Percentiles rank a stretch among this genome's conserved stretches.
Evolutionary conservation across 164 flowering plant species (phyloP).

Genomic region (Vitis rupestris): DNA sequence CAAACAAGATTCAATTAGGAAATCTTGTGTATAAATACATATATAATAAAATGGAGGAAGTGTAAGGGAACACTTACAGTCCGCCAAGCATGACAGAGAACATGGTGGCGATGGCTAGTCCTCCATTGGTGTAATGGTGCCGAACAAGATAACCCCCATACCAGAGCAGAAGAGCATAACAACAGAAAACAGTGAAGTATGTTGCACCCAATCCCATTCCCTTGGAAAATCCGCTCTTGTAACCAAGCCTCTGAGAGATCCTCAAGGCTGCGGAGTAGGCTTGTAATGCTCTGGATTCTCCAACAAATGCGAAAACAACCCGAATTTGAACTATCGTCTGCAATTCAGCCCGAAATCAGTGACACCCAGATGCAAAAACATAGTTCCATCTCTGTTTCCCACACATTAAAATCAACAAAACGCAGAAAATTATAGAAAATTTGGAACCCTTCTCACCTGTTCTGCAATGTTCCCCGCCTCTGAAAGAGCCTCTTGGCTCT

Average conservation of each 20-base stretch:
- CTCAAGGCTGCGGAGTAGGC: conserved; percentile 69
- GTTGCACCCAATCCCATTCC: conserved; percentile 94
- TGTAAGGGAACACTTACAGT: conserved; percentile 53
- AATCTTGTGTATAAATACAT: too few species aligned
- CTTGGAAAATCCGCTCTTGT: conserved; percentile 82
- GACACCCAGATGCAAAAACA: conserved; percentile 25
- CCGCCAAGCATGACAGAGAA: conserved; percentile 97
- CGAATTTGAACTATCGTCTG: conserved; percentile 92
- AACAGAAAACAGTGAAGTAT: conserved; percentile 92
- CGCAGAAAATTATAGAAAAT: neutral
- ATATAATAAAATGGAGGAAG: neutral
- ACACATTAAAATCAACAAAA: neutral
- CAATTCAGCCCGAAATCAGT: conserved; percentile 27
- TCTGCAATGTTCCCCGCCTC: conserved; percentile 91
- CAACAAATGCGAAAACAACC: conserved; percentile 82
- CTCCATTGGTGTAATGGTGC: conserved; percentile 87
- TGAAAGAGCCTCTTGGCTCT: conserved; percentile 83
- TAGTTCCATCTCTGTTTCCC: neutral
- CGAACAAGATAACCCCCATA: conserved; percentile 95
- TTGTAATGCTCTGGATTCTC: conserved; percentile 80
- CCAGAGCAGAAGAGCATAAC: conserved; percentile 94
- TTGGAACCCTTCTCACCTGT: conserved; percentile 47
- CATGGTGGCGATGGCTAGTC: conserved; percentile 95
- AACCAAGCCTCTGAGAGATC: conserved; percentile 69
- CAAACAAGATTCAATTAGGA: neutral